Percentiles rank a stretch among this genome's conserved stretches.
phyloP scores from a whole-genome alignment of 371 early-diverging fungal species.

The Dinochytrium kinnereticum region DNA sequence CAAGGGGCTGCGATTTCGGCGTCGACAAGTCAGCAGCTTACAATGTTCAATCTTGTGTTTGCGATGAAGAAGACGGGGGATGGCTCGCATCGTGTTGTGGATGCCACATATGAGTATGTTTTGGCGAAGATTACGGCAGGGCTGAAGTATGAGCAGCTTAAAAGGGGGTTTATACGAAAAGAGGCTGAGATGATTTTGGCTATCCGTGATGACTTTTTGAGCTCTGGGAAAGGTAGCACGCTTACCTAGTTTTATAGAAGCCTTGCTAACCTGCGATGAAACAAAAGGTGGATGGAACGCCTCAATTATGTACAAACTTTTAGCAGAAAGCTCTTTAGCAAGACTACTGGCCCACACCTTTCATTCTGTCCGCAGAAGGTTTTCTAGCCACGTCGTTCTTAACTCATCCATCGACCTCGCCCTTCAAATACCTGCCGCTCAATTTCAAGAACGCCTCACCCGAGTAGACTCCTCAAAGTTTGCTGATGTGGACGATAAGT shows the following conservation, averaged over 20 bases:
- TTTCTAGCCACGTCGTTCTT: slow-evolving; percentile 70
- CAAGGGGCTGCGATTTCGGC: background rate
- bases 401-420: slow-evolving; percentile 82
- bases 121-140: slow-evolving; percentile 75
- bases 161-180: slow-evolving; percentile 77
- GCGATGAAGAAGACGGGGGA: slow-evolving; percentile 45
- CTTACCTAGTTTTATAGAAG: background rate
- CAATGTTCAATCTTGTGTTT: slow-evolving; percentile 85
- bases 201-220: slow-evolving; percentile 43
- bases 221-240: slow-evolving; percentile 13
- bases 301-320: slow-evolving; percentile 44
- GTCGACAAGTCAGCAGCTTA: slow-evolving; percentile 51
- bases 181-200: slow-evolving; percentile 76
- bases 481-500: background rate
- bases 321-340: slow-evolving; percentile 52
- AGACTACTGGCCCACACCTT: slow-evolving; percentile 68
- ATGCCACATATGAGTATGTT: slow-evolving; percentile 74
- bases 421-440: slow-evolving; percentile 62
- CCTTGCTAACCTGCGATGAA: too few relatives aligned
- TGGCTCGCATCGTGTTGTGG: slow-evolving; percentile 62
- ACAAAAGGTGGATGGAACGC: slow-evolving; percentile 22
- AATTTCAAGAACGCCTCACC: background rate
- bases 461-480: background rate
- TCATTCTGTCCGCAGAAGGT: slow-evolving; percentile 49
- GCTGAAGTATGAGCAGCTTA: slow-evolving; percentile 80